Percentiles rank a stretch among this genome's conserved stretches.
These are phyloP conservation scores for Paraphoma chrysanthemicola DNA, from an alignment of 2,329 filamentous ascomycete genomes.

Conservation along the genomic window DNA sequence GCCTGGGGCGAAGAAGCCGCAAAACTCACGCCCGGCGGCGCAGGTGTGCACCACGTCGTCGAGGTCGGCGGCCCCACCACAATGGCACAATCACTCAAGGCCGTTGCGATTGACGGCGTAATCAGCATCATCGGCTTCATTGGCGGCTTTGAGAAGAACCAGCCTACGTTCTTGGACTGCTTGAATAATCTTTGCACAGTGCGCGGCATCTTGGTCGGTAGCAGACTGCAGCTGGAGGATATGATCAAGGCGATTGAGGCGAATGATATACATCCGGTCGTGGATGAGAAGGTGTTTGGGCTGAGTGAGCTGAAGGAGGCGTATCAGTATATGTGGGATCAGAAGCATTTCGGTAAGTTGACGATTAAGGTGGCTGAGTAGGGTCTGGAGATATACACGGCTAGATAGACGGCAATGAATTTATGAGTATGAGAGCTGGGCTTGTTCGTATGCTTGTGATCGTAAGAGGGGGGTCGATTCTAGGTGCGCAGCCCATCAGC, in stretches of 20 bases:
- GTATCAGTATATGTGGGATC: constrained; percentile 57
- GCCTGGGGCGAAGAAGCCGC: constrained; percentile 64
- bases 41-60: constrained; percentile 68
- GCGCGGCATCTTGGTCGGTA: constrained; percentile 64
- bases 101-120: constrained; percentile 62
- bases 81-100: constrained; percentile 59
- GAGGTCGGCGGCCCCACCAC: constrained; percentile 73
- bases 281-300: constrained; percentile 64
- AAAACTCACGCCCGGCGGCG: constrained; percentile 57
- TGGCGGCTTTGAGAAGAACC: constrained; percentile 56
- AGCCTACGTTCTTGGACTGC: constrained; percentile 61
- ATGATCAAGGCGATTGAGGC: constrained; percentile 66
- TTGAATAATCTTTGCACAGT: constrained; percentile 60
- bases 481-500: too few relatives aligned
- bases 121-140: constrained; percentile 64
- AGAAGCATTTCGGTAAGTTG: constrained; percentile 53
- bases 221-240: constrained; percentile 62
- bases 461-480: not conserved
- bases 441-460: not conserved
- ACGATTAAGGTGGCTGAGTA: constrained; percentile 38
- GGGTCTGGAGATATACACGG: not conserved
- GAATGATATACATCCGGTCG: constrained; percentile 65
- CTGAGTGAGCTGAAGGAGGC: constrained; percentile 62
- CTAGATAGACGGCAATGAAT: not conserved
- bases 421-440: not conserved